phyloP scores from a whole-genome alignment of 106 monocot species.

The Dioscorea alata region DNA sequence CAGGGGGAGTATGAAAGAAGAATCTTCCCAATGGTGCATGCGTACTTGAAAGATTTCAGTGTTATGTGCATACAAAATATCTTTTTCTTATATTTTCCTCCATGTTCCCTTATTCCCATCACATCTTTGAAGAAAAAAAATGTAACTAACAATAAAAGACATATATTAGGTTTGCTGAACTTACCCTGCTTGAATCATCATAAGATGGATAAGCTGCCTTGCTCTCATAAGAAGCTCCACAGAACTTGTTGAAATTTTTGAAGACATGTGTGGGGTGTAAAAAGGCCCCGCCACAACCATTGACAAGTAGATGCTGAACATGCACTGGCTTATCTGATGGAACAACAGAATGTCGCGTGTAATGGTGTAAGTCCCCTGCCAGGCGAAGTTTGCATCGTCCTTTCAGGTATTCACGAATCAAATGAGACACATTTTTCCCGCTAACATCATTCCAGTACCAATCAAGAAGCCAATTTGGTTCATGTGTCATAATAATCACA shows the following conservation, averaged over 20 bases:
- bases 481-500: conserved; percentile 95
- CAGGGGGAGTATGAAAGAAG: too few relatives aligned
- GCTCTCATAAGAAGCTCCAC: conserved; percentile 68
- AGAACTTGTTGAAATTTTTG: conserved; percentile 65
- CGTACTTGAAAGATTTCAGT: too few relatives aligned
- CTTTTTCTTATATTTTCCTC: too few relatives aligned
- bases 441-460: conserved; percentile 87
- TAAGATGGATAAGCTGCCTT: conserved; percentile 89
- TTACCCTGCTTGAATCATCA: conserved; percentile 88
- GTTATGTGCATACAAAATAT: too few relatives aligned
- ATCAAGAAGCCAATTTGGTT: conserved; percentile 98
- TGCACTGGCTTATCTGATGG: conserved; percentile 44
- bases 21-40: too few relatives aligned
- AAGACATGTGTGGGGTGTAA: conserved; percentile 98
- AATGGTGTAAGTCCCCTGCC: conserved; percentile 98
- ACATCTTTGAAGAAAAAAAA: background rate
- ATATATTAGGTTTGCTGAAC: background rate
- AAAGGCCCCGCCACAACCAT: conserved; percentile 99
- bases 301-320: conserved; percentile 89
- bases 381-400: conserved; percentile 91
- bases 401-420: conserved; percentile 79
- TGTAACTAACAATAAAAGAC: background rate
- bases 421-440: conserved; percentile 84
- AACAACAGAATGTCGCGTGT: conserved; percentile 88
- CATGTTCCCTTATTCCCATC: too few relatives aligned